phyloP scores from a whole-genome alignment of 2,329 filamentous ascomycete genomes.

The Colletotrichum sp. region DNA sequence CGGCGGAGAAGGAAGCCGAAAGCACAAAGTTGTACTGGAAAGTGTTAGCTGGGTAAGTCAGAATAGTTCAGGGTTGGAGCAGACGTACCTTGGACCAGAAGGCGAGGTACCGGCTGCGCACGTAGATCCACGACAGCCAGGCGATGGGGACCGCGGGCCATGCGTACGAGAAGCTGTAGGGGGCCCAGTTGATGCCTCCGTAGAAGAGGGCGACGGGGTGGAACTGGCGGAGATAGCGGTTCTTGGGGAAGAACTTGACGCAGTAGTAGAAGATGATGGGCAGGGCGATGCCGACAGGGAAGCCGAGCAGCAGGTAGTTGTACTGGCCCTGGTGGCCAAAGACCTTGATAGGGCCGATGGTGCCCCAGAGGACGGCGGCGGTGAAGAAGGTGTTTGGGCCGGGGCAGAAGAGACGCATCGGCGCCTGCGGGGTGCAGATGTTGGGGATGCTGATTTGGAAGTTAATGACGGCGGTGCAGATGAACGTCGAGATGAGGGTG shows the following conservation, averaged over 20 bases:
- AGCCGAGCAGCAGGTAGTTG: constrained; percentile 51
- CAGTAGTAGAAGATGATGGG: constrained; percentile 49
- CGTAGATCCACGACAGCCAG: constrained; percentile 24
- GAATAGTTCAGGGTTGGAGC: too few species aligned
- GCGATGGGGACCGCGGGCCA: constrained; percentile 25
- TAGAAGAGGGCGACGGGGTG: constrained; percentile 55
- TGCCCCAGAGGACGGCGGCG: constrained; percentile 60
- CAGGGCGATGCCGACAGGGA: constrained; percentile 52
- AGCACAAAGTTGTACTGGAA: constrained; percentile 44
- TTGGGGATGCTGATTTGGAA: constrained; percentile 53
- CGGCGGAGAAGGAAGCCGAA: constrained; percentile 34
- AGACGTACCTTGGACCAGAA: constrained; percentile 46
- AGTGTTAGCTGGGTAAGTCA: background rate
- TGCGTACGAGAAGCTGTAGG: constrained; percentile 39
- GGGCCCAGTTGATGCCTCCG: constrained; percentile 51
- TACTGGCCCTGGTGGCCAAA: constrained; percentile 56
- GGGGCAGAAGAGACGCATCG: constrained; percentile 56
- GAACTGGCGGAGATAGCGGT: constrained; percentile 41
- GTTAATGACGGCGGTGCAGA: constrained; percentile 52
- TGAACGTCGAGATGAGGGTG: constrained; percentile 58
- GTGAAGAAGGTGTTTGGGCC: constrained; percentile 62
- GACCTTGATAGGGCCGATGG: constrained; percentile 55
- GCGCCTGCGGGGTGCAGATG: constrained; percentile 54
- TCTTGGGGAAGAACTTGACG: constrained; percentile 44
- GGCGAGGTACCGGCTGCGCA: constrained; percentile 39